Evolutionary conservation across 768 basidiomycete genomes (phyloP).

Genomic region (Lentinus tigrinus): DNA sequence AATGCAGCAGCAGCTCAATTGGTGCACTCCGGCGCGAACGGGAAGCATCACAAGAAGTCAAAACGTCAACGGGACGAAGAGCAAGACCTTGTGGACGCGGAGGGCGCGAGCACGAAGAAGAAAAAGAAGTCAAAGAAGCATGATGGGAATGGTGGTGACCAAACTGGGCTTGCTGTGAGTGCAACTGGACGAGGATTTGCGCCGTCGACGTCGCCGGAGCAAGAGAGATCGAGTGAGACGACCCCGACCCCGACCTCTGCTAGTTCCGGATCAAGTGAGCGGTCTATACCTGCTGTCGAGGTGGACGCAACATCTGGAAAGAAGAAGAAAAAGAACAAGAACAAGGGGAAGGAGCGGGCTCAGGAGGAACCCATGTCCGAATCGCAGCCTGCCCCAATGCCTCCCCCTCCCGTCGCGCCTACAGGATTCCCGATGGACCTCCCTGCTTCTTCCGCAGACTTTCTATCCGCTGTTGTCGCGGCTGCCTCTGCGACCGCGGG

Average conservation of each 20-base stretch:
- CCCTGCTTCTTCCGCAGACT: constrained; percentile 52
- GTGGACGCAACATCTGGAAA: constrained; percentile 1
- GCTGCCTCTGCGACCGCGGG: constrained; percentile 53
- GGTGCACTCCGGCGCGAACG: neutral
- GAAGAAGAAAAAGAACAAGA: constrained; percentile 34
- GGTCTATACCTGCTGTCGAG: neutral
- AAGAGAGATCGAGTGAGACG: constrained; percentile 29
- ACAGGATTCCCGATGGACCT: constrained; percentile 21
- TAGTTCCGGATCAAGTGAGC: neutral
- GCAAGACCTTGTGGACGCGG: neutral
- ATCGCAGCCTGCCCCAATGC: neutral
- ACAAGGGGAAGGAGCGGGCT: constrained; percentile 37
- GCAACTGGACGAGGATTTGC: neutral
- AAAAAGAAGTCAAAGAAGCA: constrained; percentile 33
- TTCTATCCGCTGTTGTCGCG: constrained; percentile 65
- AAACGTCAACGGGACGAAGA: constrained; percentile 31
- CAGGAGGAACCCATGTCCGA: constrained; percentile 21
- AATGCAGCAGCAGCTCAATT: constrained; percentile 32
- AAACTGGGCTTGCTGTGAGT: constrained; percentile 12
- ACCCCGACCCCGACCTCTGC: constrained; percentile 27
- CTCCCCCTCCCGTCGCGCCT: neutral
- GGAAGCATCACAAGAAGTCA: constrained; percentile 30
- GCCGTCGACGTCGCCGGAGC: neutral
- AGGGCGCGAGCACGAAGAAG: constrained; percentile 26
- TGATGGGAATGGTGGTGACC: constrained; percentile 7